These are phyloP conservation scores for Boechera divaricarpa DNA, from an alignment of 345 rosid species.

Conservation along the genomic window DNA sequence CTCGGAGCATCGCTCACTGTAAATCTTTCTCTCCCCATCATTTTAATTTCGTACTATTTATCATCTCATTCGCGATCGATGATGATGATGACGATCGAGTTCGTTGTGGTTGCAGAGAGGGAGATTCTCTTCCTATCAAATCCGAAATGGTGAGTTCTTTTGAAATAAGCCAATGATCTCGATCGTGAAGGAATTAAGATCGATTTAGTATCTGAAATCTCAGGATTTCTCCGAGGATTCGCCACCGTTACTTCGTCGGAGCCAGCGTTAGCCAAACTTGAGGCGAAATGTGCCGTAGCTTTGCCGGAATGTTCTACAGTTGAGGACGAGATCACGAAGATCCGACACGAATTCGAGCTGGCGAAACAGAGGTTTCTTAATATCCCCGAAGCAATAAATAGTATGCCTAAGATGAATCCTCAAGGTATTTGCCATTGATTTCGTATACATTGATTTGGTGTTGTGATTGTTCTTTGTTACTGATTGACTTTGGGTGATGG, in stretches of 20 bases:
- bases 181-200: background rate
- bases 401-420: constrained; percentile 87
- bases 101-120: constrained; percentile 53
- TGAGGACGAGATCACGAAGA: constrained; percentile 58
- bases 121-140: constrained; percentile 34
- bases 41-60: background rate
- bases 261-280: constrained; percentile 46
- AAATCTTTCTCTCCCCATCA: background rate
- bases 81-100: constrained; percentile 23
- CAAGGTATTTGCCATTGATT: constrained; percentile 54
- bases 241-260: constrained; percentile 41
- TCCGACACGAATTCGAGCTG: constrained; percentile 63
- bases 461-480: background rate
- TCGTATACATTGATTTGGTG: background rate
- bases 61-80: constrained; percentile 3
- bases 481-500: constrained; percentile 1
- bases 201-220: background rate
- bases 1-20: constrained; percentile 42
- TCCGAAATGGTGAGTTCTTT: constrained; percentile 47
- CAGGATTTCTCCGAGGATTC: constrained; percentile 49
- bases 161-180: background rate
- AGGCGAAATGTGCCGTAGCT: constrained; percentile 42
- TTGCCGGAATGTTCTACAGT: constrained; percentile 33
- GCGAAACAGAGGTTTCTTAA: constrained; percentile 76
- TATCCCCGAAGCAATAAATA: constrained; percentile 68